phyloP scores from a whole-genome alignment of 768 basidiomycete species.

The Phanerodontia chrysosporium region DNA sequence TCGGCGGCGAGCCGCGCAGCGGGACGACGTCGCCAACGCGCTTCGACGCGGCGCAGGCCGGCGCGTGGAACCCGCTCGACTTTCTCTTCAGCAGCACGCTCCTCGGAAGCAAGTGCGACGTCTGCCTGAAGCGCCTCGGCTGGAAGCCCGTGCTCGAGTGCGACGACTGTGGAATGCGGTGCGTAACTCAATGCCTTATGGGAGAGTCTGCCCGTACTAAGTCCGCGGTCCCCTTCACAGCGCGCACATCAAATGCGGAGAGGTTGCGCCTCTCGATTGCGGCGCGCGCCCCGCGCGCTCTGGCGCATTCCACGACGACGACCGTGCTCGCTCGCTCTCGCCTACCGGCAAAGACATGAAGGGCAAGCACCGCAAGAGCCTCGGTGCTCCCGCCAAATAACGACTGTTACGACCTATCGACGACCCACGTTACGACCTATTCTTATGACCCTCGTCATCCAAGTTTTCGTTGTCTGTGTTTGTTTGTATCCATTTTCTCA shows the following conservation, averaged over 20 bases:
- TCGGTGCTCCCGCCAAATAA: conserved; percentile 5
- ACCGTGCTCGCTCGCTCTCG: conserved; percentile 1
- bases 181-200: conserved; percentile 17
- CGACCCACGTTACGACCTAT: background rate
- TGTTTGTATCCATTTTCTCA: background rate
- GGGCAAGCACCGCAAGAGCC: conserved; percentile 9
- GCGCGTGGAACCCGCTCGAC: conserved; percentile 72
- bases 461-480: background rate
- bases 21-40: conserved; percentile 32
- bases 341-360: conserved; percentile 8
- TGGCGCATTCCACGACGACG: conserved; percentile 4
- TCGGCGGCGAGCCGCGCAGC: conserved; percentile 15
- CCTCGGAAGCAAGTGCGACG: conserved; percentile 72
- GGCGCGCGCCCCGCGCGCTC: conserved; percentile 45
- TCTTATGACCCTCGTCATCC: background rate
- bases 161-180: conserved; percentile 84
- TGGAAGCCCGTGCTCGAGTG: conserved; percentile 85
- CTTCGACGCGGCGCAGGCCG: conserved; percentile 22
- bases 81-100: conserved; percentile 73
- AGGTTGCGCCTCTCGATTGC: conserved; percentile 76
- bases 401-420: conserved; percentile 6
- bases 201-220: background rate
- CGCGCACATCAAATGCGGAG: conserved; percentile 85
- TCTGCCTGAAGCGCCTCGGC: conserved; percentile 78
- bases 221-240: conserved; percentile 32